A percentile compares a stretch with the other conserved stretches of the same genome.
Evolutionary conservation across 2,329 filamentous ascomycete species (phyloP).

Genomic region (Elsinoe necatrix): DNA sequence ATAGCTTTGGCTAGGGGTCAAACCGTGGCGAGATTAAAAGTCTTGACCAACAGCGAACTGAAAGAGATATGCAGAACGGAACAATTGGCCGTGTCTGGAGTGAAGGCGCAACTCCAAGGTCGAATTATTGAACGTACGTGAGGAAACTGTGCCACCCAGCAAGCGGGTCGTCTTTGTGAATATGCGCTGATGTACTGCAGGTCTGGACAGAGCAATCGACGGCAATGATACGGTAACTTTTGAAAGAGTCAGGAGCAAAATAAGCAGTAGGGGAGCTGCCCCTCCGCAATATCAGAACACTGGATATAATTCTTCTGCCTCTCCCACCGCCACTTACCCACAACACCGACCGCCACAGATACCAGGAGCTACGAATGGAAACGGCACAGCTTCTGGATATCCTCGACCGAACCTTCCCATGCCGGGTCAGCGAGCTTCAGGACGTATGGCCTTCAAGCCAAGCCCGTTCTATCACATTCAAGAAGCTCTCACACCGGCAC

Average conservation of each 20-base stretch:
- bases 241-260: constrained; percentile 29
- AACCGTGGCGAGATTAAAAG: constrained; percentile 32
- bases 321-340: not conserved
- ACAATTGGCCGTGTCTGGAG: constrained; percentile 66
- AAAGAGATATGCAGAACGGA: constrained; percentile 69
- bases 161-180: not conserved
- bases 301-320: not conserved
- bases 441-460: constrained; percentile 53
- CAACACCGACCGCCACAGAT: not conserved
- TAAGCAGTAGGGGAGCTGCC: constrained; percentile 29
- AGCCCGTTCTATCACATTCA: constrained; percentile 79
- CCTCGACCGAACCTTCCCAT: not conserved
- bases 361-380: not conserved
- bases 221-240: constrained; percentile 17
- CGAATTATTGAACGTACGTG: constrained; percentile 64
- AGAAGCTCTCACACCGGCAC: constrained; percentile 54
- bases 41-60: constrained; percentile 56
- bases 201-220: constrained; percentile 6
- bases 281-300: constrained; percentile 18
- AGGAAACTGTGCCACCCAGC: constrained; percentile 36
- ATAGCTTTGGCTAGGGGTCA: not conserved
- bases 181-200: not conserved
- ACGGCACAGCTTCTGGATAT: not conserved
- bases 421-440: constrained; percentile 23
- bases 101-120: constrained; percentile 73